These are phyloP conservation scores for Westerdykella ornata DNA, from an alignment of 2,329 filamentous ascomycete genomes.

Conservation along the genomic window DNA sequence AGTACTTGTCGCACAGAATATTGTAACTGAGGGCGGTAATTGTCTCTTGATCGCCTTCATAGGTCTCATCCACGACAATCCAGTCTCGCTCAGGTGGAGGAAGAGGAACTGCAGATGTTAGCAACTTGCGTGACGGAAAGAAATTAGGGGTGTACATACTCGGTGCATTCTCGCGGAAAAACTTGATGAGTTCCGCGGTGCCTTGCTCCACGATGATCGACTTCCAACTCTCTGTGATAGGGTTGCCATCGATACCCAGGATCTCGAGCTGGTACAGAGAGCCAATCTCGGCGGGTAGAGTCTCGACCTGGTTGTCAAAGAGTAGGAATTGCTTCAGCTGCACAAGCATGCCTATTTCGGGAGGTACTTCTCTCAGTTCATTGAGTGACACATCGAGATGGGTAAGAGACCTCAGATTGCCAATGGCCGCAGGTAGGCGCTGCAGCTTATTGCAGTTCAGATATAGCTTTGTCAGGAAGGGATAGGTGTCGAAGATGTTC, in stretches of 20 bases:
- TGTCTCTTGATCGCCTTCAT: conserved; percentile 51
- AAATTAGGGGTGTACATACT: conserved; percentile 50
- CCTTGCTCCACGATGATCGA: conserved; percentile 80
- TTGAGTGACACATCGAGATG: conserved; percentile 88
- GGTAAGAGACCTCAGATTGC: conserved; percentile 70
- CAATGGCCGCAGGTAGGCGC: conserved; percentile 71
- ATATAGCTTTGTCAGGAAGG: conserved; percentile 85
- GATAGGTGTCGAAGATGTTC: conserved; percentile 69
- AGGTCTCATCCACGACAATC: conserved; percentile 61
- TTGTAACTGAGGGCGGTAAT: conserved; percentile 92
- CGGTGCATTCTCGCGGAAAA: conserved; percentile 75
- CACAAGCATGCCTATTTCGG: conserved; percentile 94
- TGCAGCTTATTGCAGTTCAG: conserved; percentile 88
- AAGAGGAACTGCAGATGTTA: conserved; percentile 52
- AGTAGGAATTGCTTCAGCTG: conserved; percentile 78
- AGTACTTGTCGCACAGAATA: conserved; percentile 89
- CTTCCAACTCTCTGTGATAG: conserved; percentile 68
- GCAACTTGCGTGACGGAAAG: background rate
- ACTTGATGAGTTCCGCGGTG: conserved; percentile 75
- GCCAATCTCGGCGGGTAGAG: conserved; percentile 78
- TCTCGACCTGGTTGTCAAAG: conserved; percentile 83
- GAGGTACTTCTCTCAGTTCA: conserved; percentile 70
- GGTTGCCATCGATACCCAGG: conserved; percentile 88
- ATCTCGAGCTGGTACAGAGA: conserved; percentile 83
- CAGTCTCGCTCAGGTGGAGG: conserved; percentile 70